Conservation (phyloP, 73 alveolate species). For the Symbiodinium natans region DNA sequence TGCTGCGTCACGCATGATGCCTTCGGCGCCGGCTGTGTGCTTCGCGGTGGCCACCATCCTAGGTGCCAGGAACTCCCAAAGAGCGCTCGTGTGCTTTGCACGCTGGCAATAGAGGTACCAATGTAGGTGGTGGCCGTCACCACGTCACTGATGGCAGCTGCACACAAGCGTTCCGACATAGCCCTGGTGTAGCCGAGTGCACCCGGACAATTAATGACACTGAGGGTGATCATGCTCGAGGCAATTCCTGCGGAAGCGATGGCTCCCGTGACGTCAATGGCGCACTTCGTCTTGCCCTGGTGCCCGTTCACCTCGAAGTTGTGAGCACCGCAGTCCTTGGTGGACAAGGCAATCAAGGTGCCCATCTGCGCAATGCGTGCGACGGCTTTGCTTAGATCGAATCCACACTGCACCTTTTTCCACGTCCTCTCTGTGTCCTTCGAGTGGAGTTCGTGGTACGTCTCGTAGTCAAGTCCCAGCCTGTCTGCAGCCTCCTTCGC, state of each 20-base stretch:
- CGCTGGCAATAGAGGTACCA: neutral
- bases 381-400: neutral
- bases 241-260: neutral
- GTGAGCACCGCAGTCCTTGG: neutral
- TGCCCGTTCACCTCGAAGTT: neutral
- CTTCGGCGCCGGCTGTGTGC: too few species aligned
- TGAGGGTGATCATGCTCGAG: neutral
- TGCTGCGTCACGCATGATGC: too few species aligned
- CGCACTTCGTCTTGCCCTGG: neutral
- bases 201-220: neutral
- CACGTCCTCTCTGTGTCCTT: neutral
- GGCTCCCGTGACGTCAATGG: conserved; percentile 3
- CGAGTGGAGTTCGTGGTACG: too few species aligned
- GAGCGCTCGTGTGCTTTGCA: too few species aligned
- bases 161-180: neutral
- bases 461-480: too few species aligned
- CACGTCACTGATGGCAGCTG: neutral
- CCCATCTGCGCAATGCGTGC: conserved; percentile 3
- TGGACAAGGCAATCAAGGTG: neutral
- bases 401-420: neutral
- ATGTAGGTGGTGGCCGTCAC: neutral
- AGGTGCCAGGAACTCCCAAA: too few species aligned
- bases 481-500: neutral
- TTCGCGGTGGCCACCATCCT: too few species aligned
- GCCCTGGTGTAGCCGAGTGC: neutral